Evolutionary conservation across 352 stramenopile species (phyloP).

Genomic region (Phytophthora vignae): DNA sequence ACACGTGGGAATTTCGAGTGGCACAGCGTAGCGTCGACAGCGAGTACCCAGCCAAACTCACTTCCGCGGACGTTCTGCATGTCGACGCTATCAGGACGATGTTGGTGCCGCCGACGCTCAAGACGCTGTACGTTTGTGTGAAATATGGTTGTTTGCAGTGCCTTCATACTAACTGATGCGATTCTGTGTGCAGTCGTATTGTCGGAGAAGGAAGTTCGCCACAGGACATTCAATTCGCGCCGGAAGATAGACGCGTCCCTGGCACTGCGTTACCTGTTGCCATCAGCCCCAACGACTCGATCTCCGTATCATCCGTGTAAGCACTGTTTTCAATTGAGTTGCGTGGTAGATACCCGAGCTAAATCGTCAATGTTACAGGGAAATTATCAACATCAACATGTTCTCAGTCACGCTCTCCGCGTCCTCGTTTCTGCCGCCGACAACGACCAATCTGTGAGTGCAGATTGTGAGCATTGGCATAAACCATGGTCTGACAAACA

Average conservation of each 20-base stretch:
- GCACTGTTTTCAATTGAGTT: neutral
- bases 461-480: neutral
- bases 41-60: slow-evolving; percentile 22
- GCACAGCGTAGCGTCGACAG: slow-evolving; percentile 10
- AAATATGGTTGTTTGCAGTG: neutral
- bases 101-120: slow-evolving; percentile 35
- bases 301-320: slow-evolving; percentile 41
- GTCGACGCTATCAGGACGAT: slow-evolving; percentile 41
- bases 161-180: neutral
- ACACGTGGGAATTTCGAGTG: slow-evolving; percentile 41
- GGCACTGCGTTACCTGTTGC: slow-evolving; percentile 37
- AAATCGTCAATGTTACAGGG: slow-evolving; percentile 10
- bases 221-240: slow-evolving; percentile 38
- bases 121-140: slow-evolving; percentile 32
- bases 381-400: slow-evolving; percentile 49
- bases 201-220: slow-evolving; percentile 27
- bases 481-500: slow-evolving; percentile 1
- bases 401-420: slow-evolving; percentile 36
- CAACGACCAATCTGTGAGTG: slow-evolving; percentile 38
- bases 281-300: slow-evolving; percentile 5
- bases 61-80: slow-evolving; percentile 26
- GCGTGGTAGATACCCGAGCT: neutral
- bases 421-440: slow-evolving; percentile 37
- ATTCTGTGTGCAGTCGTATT: slow-evolving; percentile 26
- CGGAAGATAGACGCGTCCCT: slow-evolving; percentile 33